phyloP scores from a whole-genome alignment of 306 rosid species.

The Prinsepia uniflora region DNA sequence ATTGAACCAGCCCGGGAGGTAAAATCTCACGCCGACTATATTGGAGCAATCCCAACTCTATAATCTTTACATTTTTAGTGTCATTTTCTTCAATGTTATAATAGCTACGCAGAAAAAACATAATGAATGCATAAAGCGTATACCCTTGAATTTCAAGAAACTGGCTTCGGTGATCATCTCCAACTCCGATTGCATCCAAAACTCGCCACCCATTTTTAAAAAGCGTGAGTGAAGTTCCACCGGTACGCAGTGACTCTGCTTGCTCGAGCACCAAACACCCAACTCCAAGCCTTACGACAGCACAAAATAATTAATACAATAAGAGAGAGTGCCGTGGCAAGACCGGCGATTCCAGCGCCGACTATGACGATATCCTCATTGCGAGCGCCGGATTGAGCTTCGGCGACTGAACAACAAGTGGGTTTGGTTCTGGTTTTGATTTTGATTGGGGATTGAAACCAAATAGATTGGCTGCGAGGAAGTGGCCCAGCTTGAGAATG shows the following conservation, averaged over 20 bases:
- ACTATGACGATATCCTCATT: slow-evolving; percentile 59
- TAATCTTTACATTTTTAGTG: too few species aligned
- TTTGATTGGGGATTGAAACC: slow-evolving; percentile 26
- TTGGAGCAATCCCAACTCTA: too few species aligned
- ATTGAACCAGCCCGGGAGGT: too few species aligned
- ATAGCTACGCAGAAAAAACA: too few species aligned
- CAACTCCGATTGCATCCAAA: slow-evolving; percentile 86
- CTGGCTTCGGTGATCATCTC: slow-evolving; percentile 62
- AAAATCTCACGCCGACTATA: too few species aligned
- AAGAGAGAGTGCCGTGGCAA: slow-evolving; percentile 73
- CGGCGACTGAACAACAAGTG: slow-evolving; percentile 14
- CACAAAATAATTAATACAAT: too few species aligned
- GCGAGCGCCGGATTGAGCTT: slow-evolving; percentile 39
- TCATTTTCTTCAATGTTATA: too few species aligned
- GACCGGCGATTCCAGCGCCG: slow-evolving; percentile 76
- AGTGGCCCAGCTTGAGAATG: slow-evolving; percentile 22
- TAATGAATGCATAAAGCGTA: not conserved
- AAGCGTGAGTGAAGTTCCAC: slow-evolving; percentile 89
- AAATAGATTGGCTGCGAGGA: not conserved
- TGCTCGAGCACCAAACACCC: slow-evolving; percentile 60
- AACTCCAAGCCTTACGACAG: slow-evolving; percentile 60
- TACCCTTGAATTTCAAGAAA: slow-evolving; percentile 86
- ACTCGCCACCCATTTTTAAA: slow-evolving; percentile 88
- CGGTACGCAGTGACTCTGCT: slow-evolving; percentile 51
- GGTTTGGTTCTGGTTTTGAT: slow-evolving; percentile 25